Evolutionary conservation across 192 early-diverging fungal genomes (phyloP).

Genomic region (Coemansia guatemalensis): DNA sequence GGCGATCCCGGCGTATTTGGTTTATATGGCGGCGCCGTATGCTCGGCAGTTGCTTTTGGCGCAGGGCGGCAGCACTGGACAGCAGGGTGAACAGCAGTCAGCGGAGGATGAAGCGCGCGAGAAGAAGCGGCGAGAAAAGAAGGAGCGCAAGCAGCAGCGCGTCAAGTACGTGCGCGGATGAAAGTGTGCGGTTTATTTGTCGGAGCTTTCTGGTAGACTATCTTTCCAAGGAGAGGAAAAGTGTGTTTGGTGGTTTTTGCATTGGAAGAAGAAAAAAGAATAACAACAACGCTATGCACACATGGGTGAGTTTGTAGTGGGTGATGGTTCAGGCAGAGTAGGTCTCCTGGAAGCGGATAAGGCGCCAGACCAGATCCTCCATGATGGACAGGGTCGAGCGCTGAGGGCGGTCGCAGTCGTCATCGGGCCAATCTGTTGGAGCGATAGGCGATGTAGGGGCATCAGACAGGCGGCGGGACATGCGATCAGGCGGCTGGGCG

Average conservation of each 20-base stretch:
- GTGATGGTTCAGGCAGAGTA: slow-evolving; percentile 24
- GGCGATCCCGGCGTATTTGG: slow-evolving; percentile 42
- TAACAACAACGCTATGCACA: slow-evolving; percentile 3
- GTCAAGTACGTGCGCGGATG: slow-evolving; percentile 32
- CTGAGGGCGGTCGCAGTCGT: slow-evolving; percentile 26
- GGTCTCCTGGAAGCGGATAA: slow-evolving; percentile 52
- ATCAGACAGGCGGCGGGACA: slow-evolving; percentile 29
- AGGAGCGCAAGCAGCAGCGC: slow-evolving; percentile 53
- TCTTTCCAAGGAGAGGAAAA: neutral
- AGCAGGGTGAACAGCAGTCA: neutral
- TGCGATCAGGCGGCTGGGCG: neutral
- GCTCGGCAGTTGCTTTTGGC: slow-evolving; percentile 24
- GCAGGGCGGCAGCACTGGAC: neutral
- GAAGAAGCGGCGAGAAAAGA: slow-evolving; percentile 47
- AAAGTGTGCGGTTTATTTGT: neutral
- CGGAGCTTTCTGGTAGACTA: neutral
- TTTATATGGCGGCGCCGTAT: slow-evolving; percentile 30
- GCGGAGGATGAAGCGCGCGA: slow-evolving; percentile 24
- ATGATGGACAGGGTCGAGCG: slow-evolving; percentile 45
- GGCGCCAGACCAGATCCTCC: slow-evolving; percentile 48
- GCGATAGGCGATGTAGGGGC: slow-evolving; percentile 49
- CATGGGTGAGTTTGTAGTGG: neutral
- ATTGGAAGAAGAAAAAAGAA: neutral
- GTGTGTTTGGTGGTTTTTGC: neutral
- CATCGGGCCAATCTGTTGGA: slow-evolving; percentile 48